Percentiles rank a stretch among this genome's conserved stretches.
Conservation (phyloP, 305 asterid species). For the Fraxinus albicans region DNA sequence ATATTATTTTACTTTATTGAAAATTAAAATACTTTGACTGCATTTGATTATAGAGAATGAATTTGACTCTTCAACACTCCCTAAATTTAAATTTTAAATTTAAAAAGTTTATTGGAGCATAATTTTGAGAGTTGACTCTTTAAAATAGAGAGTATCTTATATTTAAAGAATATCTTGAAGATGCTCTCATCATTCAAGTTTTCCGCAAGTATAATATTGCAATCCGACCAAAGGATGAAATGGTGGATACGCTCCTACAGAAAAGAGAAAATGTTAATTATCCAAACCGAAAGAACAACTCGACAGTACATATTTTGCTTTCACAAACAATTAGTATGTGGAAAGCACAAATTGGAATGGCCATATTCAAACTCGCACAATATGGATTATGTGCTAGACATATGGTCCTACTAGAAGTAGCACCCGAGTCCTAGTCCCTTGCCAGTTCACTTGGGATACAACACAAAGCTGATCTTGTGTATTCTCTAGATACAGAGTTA, state of each 20-base stretch:
- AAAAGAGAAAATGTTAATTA: neutral
- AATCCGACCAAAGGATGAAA: conserved; percentile 83
- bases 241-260: conserved; percentile 72
- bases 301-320: neutral
- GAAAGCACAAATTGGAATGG: too few relatives aligned
- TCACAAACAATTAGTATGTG: neutral
- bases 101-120: too few relatives aligned
- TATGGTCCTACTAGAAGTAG: too few relatives aligned
- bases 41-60: too few relatives aligned
- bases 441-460: neutral
- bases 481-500: neutral
- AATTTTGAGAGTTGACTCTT: too few relatives aligned
- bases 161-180: too few relatives aligned
- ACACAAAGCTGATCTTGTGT: neutral
- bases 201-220: conserved; percentile 80
- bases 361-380: neutral
- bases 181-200: conserved; percentile 78
- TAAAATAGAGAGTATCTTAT: too few relatives aligned
- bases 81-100: too few relatives aligned
- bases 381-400: neutral
- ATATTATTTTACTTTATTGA: too few relatives aligned
- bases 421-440: too few relatives aligned
- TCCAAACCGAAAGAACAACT: neutral
- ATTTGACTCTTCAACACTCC: too few relatives aligned
- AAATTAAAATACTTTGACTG: too few relatives aligned